Evolutionary conservation across 495 filamentous ascomycete species (phyloP).

Genomic region (Astrothelium macrocarpum): DNA sequence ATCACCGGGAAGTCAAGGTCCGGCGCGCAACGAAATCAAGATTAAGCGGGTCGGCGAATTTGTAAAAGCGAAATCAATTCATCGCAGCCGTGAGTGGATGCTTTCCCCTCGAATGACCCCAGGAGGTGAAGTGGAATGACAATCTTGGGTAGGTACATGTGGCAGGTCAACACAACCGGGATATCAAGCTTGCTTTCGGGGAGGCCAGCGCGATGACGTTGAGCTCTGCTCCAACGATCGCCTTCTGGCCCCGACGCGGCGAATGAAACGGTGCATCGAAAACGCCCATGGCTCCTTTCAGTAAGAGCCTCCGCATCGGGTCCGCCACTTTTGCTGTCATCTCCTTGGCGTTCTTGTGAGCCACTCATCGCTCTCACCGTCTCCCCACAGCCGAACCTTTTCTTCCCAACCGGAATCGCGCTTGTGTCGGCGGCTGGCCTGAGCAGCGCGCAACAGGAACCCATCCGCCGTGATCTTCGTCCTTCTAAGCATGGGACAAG

Average conservation of each 20-base stretch:
- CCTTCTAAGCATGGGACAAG: not conserved
- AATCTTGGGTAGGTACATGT: not conserved
- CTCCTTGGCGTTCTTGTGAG: not conserved
- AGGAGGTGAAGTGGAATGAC: not conserved
- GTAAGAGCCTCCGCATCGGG: not conserved
- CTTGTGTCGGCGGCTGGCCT: not conserved
- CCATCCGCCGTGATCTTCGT: not conserved
- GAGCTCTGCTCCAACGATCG: not conserved
- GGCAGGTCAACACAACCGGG: not conserved
- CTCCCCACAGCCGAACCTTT: not conserved
- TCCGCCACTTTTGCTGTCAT: not conserved
- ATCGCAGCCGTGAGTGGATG: not conserved
- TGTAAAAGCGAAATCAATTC: not conserved
- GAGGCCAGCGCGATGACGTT: not conserved
- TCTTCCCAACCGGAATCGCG: not conserved
- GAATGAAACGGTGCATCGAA: constrained; percentile 1
- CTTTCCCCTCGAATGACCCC: not conserved
- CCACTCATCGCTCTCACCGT: not conserved
- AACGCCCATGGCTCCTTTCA: not conserved
- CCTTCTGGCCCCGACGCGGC: not conserved
- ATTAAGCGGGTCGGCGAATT: not conserved
- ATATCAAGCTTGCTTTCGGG: constrained; percentile 2
- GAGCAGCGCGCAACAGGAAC: not conserved
- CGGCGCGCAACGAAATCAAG: not conserved
- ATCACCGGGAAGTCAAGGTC: not conserved